Evolutionary conservation across 139 green algal genomes (phyloP).

Genomic region (Chlorella sp.): DNA sequence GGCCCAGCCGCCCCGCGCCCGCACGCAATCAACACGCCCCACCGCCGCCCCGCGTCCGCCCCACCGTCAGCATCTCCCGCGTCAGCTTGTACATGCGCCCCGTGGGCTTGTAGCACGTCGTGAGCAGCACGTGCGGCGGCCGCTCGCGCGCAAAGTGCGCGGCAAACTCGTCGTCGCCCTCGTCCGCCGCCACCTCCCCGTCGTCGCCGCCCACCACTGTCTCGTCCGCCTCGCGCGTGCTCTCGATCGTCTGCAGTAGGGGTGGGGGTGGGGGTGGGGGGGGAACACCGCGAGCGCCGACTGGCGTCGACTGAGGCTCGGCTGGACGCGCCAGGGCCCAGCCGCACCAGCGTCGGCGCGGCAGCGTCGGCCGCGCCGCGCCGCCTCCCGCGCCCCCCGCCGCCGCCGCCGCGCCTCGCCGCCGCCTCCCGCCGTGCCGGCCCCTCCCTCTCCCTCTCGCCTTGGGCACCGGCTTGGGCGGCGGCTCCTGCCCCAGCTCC

Average conservation of each 20-base stretch:
- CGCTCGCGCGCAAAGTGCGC: slow-evolving; percentile 51
- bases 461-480: slow-evolving; percentile 73
- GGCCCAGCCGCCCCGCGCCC: no score
- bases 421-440: no score
- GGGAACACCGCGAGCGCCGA: neutral
- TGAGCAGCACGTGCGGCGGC: slow-evolving; percentile 91
- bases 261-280: neutral
- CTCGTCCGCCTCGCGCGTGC: slow-evolving; percentile 83
- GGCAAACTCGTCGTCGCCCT: slow-evolving; percentile 92
- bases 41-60: no score
- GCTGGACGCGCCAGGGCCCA: neutral
- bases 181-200: slow-evolving; percentile 79
- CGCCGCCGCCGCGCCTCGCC: no score
- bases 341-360: neutral
- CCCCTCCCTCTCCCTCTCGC: no score
- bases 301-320: neutral
- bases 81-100: slow-evolving; percentile 86
- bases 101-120: slow-evolving; percentile 85
- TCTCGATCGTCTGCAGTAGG: slow-evolving; percentile 81
- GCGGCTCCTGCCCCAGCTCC: slow-evolving; percentile 68
- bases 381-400: no score
- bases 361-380: no score
- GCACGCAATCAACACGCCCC: no score
- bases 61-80: slow-evolving; percentile 76
- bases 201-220: slow-evolving; percentile 79